Evolutionary conservation across 805 yeast species (phyloP).

Genomic region (Lipomyces lipofer): DNA sequence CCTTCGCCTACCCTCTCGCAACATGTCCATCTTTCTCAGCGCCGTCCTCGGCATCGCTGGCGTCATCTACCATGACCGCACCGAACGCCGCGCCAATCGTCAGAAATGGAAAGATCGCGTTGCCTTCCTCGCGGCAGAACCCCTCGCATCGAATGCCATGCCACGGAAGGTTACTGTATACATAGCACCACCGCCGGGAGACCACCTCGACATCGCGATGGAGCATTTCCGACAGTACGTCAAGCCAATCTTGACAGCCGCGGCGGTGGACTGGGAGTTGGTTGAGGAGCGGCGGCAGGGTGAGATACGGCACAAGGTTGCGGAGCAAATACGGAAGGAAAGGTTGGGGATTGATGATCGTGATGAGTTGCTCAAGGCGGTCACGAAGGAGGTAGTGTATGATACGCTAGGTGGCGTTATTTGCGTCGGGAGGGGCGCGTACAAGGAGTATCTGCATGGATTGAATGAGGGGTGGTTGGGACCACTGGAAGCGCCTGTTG

Average conservation of each 20-base stretch:
- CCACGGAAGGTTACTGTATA: conserved; percentile 80
- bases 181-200: conserved; percentile 97
- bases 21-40: conserved; percentile 89
- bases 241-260: conserved; percentile 82
- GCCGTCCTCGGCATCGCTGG: conserved; percentile 66
- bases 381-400: conserved; percentile 39
- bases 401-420: conserved; percentile 74
- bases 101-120: conserved; percentile 65
- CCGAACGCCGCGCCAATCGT: conserved; percentile 66
- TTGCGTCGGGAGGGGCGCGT: conserved; percentile 94
- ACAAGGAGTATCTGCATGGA: conserved; percentile 87
- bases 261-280: conserved; percentile 81
- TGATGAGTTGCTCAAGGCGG: conserved; percentile 31
- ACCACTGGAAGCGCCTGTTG: conserved; percentile 63
- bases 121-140: conserved; percentile 51
- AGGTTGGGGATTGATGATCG: conserved; percentile 50
- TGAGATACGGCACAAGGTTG: conserved; percentile 76
- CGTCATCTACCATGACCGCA: conserved; percentile 77
- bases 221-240: conserved; percentile 73
- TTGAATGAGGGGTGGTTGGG: conserved; percentile 94
- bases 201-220: conserved; percentile 72
- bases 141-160: conserved; percentile 43
- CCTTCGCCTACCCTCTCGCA: conserved; percentile 78
- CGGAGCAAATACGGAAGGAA: conserved; percentile 72
- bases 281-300: conserved; percentile 83